Conservation (phyloP, 1,139 yeast species). For the Suhomyces bribrorum region DNA sequence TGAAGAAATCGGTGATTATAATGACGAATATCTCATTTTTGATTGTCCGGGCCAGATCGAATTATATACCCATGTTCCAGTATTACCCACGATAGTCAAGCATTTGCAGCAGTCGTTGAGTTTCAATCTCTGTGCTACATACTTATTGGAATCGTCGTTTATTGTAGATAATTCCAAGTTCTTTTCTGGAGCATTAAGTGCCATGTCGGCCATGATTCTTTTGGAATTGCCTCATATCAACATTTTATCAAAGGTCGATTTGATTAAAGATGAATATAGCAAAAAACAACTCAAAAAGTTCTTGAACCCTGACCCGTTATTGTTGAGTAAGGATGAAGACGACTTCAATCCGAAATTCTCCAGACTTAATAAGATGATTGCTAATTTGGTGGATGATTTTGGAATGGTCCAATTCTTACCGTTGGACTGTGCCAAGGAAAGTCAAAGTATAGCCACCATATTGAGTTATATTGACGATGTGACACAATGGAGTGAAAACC, state of each 20-base stretch:
- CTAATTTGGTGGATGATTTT: conserved; percentile 89
- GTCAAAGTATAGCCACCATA: conserved; percentile 76
- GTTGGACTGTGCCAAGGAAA: conserved; percentile 75
- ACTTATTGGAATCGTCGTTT: conserved; percentile 90
- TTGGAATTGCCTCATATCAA: conserved; percentile 94
- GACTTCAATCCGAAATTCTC: conserved; percentile 72
- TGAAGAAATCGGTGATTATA: conserved; percentile 89
- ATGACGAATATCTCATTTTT: conserved; percentile 89
- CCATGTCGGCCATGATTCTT: conserved; percentile 97
- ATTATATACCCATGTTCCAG: conserved; percentile 91
- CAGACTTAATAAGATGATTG: conserved; percentile 76
- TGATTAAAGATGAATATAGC: conserved; percentile 73
- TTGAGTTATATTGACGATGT: conserved; percentile 93
- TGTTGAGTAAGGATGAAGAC: conserved; percentile 46
- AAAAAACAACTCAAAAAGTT: conserved; percentile 78
- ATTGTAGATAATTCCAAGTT: conserved; percentile 87
- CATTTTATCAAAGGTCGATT: conserved; percentile 80
- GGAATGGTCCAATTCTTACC: conserved; percentile 99
- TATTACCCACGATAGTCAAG: conserved; percentile 80
- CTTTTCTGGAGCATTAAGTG: conserved; percentile 92
- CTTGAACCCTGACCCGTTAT: conserved; percentile 86
- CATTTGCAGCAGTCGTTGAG: conserved; percentile 78
- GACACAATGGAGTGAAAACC: conserved; percentile 96
- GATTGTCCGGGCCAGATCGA: conserved; percentile 99
- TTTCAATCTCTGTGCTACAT: conserved; percentile 89